Percentiles rank a stretch among this genome's conserved stretches.
These are phyloP conservation scores for Nothophytophthora sp. DNA, from an alignment of 352 stramenopile genomes.

Conservation along the genomic window DNA sequence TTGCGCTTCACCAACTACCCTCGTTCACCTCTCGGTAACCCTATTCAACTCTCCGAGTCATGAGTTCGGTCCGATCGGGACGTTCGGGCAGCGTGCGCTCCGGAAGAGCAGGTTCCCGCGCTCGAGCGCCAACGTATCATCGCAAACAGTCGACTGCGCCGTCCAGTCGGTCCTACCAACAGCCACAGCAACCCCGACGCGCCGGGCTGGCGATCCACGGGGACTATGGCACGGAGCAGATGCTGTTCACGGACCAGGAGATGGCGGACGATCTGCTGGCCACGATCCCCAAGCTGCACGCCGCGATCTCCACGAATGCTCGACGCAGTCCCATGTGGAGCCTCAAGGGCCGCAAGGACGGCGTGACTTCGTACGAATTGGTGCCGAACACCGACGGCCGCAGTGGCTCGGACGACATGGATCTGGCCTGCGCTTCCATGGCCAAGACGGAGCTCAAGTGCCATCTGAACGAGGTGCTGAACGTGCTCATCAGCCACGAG, in stretches of 20 bases:
- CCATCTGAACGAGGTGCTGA: conserved; percentile 51
- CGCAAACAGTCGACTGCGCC: conserved; percentile 13
- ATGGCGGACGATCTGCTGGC: conserved; percentile 36
- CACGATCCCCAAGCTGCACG: conserved; percentile 35
- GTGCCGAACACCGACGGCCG: conserved; percentile 16
- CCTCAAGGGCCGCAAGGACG: conserved; percentile 33
- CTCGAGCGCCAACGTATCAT: conserved; percentile 12
- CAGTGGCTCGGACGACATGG: conserved; percentile 35
- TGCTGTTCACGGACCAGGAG: conserved; percentile 36
- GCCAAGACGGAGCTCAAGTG: conserved; percentile 47
- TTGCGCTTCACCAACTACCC: too few relatives aligned
- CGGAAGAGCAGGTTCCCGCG: conserved; percentile 3
- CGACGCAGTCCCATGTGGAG: conserved; percentile 28
- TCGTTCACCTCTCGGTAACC: conserved; percentile 1
- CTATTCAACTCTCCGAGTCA: conserved; percentile 7
- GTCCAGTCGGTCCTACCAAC: conserved; percentile 24
- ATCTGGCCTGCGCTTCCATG: conserved; percentile 43
- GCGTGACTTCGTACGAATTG: conserved; percentile 39
- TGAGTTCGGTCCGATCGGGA: conserved; percentile 17
- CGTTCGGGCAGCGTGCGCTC: conserved; percentile 13
- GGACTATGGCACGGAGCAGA: conserved; percentile 14
- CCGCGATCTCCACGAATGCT: conserved; percentile 22
- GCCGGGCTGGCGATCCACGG: conserved; percentile 21
- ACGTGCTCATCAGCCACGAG: conserved; percentile 28
- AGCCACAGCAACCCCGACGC: conserved; percentile 15